Base-by-base conservation (phyloP, 2,329 filamentous ascomycete genomes). In the Xylaria sp. region DNA sequence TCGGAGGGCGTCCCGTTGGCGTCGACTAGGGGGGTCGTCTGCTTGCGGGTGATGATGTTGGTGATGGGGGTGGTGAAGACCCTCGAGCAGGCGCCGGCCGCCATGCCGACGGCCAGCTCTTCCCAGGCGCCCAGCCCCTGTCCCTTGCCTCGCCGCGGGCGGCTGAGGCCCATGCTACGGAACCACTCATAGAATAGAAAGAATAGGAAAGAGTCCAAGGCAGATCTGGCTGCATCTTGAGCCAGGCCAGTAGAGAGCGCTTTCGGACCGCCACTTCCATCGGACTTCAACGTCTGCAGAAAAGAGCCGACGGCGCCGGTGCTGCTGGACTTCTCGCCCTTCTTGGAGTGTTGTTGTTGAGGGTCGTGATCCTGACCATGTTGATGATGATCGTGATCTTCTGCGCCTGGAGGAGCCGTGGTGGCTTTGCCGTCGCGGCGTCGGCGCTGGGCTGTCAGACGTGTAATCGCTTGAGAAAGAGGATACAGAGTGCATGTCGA, bases 401-500 rank as follows among this genome's bases (percentile, higher is more conserved):
- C 22, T 4, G 38, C 38, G 43, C 55, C 49, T n/a, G 24, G 39
- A 29, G 38, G 29, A 34, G 48, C 48, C 2, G 52, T 47, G 34
- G 45, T 48, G 11, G 43, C 34, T 8, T 20, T 37, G 29, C 24
- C 62, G 13, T 72, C 74, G 34, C 72, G 75, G 16, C 85, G 72
- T 62, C 83, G 83, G 39, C 81, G 81, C 74, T 94, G 90, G 2
- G 91, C 88, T 72, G 95, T 91, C 43, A 96, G 80, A 22, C 91
- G 84, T 21, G 91, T 92, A 50, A 91, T 88, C 58, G 94, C 84
- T 40, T 95, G 82, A 65, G 91, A 89, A 52, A 96, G 81, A 1
- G 92, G 92, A 69, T 96, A 95, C 5, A 90, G 86, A 50, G 86
- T 74, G 43, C 91, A 79, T 63, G 92, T 93, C 9, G 91, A 90